Base-by-base conservation (phyloP, 306 rosid genomes). In the Notholithocarpus densiflorus region DNA sequence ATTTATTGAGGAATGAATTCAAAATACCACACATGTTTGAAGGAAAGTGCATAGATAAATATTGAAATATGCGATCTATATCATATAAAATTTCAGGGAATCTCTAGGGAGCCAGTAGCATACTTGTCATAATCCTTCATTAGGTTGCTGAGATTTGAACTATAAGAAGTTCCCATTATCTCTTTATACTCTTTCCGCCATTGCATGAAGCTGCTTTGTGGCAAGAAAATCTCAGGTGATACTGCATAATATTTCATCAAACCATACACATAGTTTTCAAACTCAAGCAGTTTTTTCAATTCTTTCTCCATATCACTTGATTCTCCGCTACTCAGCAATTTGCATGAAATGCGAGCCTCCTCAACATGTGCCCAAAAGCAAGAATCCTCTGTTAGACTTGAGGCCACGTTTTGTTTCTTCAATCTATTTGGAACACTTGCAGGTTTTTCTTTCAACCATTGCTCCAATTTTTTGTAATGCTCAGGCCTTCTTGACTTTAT, bases 101-200 rank as follows among this genome's bases (percentile, higher is more conserved):
- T 37, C 20, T 21, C 20, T 15, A 56, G 21, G 18, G 2, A 17
- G 34, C 89, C 93, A 5, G 15, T 3, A 20, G 43, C 78, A 77
- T 91, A 91, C 1, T 29, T n/a, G 11, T 10, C 2, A 9, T 76
- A 79, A 34, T 32, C 24, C 43, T 18, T 84, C 91, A 91, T 90
- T 72, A 90, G 77, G 2, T 18, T 6, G 0, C 20, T 32, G 7
- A 94, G 85, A 4, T 0, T 4, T 21, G 87, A 75, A 43, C 20
- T 5, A 59, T 72, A 21, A 14, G 59, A 7, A 26, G 10, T 5
- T 45, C 80, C 88, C 80, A 54, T 45, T 12, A 72, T 26, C 2
- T n/a, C 48, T 17, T 65, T 5, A 61, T 90, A 90, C 19, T 77
- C 61, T 1, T 68, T 40, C 94, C 90, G 92, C 98, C 97, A 90